Evolutionary conservation across 257 asterid species (phyloP).

Genomic region (Paulownia fortunei): DNA sequence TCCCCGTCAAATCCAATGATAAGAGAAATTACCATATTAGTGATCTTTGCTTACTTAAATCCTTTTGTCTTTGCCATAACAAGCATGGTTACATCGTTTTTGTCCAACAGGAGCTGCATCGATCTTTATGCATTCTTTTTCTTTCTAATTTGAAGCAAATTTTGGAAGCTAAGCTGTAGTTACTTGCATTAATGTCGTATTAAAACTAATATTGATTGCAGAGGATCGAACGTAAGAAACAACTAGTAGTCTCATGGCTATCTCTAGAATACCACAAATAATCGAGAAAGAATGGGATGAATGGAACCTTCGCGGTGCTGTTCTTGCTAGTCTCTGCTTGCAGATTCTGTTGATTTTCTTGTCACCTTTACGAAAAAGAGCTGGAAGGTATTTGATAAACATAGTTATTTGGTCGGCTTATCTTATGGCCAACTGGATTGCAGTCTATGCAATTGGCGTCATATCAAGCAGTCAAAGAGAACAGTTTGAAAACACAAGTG

Average conservation of each 20-base stretch:
- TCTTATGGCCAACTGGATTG: constrained; percentile 39
- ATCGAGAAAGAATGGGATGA: too few relatives aligned
- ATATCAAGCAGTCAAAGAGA: constrained; percentile 18
- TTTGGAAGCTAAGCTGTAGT: too few relatives aligned
- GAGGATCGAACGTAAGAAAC: background rate
- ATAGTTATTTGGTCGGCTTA: constrained; percentile 29
- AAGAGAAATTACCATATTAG: too few relatives aligned
- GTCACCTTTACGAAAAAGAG: constrained; percentile 12
- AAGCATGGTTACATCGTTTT: too few relatives aligned
- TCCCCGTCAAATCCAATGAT: too few relatives aligned
- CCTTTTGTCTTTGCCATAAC: too few relatives aligned
- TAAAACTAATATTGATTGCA: background rate
- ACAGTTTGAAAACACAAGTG: too few relatives aligned
- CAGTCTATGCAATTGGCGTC: constrained; percentile 35
- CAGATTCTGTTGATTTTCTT: constrained; percentile 25
- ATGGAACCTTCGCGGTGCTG: constrained; percentile 36
- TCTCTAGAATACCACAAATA: too few relatives aligned
- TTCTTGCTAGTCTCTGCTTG: constrained; percentile 28
- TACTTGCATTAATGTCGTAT: background rate
- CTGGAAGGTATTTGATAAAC: background rate
- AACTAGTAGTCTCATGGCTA: background rate
- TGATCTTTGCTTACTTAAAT: too few relatives aligned
- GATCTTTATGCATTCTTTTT: too few relatives aligned
- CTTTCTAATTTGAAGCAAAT: too few relatives aligned
- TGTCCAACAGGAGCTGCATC: too few relatives aligned